These are phyloP conservation scores for Talaromyces sp. DNA, from an alignment of 2,329 filamentous ascomycete species.

Conservation along the genomic window DNA sequence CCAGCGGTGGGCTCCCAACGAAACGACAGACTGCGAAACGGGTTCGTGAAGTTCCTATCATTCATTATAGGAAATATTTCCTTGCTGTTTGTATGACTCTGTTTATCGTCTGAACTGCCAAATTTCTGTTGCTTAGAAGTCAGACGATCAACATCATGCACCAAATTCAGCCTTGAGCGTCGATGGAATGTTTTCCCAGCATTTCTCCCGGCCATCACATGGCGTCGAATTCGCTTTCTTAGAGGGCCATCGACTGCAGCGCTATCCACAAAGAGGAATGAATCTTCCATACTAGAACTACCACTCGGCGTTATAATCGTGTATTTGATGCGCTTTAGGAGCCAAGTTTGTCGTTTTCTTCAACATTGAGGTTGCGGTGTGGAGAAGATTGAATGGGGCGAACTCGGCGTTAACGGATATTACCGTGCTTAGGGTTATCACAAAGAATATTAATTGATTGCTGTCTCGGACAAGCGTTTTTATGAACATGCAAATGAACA, in stretches of 20 bases:
- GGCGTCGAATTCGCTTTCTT: slow-evolving; percentile 4
- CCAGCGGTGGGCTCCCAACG: neutral
- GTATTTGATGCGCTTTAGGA: neutral
- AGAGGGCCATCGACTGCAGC: neutral
- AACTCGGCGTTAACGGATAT: neutral
- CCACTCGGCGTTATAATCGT: neutral
- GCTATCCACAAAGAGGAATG: slow-evolving; percentile 8
- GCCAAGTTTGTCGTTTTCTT: neutral
- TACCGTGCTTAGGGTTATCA: neutral
- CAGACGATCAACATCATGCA: neutral
- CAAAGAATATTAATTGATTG: neutral
- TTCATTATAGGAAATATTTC: neutral
- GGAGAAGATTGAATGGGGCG: neutral
- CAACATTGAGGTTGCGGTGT: neutral
- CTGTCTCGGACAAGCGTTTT: neutral
- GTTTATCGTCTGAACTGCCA: neutral
- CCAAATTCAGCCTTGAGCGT: slow-evolving; percentile 3
- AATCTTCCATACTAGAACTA: neutral
- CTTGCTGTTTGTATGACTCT: neutral
- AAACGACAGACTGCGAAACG: slow-evolving; percentile 5
- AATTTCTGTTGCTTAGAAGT: neutral
- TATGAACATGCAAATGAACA: neutral
- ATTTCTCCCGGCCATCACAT: slow-evolving; percentile 12
- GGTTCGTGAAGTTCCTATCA: neutral
- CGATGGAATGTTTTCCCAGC: slow-evolving; percentile 8